phyloP scores from a whole-genome alignment of 2,329 filamentous ascomycete species.

The Piedraia hortae region DNA sequence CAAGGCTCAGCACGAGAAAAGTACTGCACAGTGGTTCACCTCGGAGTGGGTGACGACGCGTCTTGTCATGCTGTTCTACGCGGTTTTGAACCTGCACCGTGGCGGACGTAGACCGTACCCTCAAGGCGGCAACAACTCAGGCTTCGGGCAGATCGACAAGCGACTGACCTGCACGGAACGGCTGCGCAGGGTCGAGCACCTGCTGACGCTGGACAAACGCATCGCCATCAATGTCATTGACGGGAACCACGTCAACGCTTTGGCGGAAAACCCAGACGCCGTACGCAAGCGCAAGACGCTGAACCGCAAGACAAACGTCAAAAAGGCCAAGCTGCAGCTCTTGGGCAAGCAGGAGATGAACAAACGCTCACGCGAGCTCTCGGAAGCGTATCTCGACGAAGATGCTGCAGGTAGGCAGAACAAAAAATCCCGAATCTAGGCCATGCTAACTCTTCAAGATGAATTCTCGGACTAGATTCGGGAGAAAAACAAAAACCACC shows the following conservation, averaged over 20 bases:
- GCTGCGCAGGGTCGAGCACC: constrained; percentile 2
- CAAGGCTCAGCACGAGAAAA: constrained; percentile 2
- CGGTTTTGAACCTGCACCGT: constrained; percentile 4
- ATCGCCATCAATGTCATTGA: constrained; percentile 7
- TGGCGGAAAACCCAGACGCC: constrained; percentile 4
- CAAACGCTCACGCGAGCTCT: too few relatives aligned
- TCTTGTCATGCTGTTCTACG: constrained; percentile 5
- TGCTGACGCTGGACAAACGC: constrained; percentile 4
- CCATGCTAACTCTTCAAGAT: too few relatives aligned
- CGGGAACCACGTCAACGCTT: constrained; percentile 5
- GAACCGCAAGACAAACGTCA: constrained; percentile 4
- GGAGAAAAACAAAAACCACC: too few relatives aligned
- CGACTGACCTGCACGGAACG: constrained; percentile 3
- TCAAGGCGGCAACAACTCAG: constrained; percentile 5
- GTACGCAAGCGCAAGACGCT: constrained; percentile 4
- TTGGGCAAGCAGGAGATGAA: too few relatives aligned
- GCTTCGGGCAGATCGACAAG: constrained; percentile 5
- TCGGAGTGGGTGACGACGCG: constrained; percentile 4
- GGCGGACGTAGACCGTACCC: constrained; percentile 5
- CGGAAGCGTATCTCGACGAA: too few relatives aligned
- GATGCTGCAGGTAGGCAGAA: too few relatives aligned
- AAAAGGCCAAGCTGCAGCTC: constrained; percentile 2
- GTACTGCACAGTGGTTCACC: constrained; percentile 3
- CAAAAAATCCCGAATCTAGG: too few relatives aligned
- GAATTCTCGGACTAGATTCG: too few relatives aligned